phyloP scores from a whole-genome alignment of 306 rosid species.

The Sicyos baderoa region DNA sequence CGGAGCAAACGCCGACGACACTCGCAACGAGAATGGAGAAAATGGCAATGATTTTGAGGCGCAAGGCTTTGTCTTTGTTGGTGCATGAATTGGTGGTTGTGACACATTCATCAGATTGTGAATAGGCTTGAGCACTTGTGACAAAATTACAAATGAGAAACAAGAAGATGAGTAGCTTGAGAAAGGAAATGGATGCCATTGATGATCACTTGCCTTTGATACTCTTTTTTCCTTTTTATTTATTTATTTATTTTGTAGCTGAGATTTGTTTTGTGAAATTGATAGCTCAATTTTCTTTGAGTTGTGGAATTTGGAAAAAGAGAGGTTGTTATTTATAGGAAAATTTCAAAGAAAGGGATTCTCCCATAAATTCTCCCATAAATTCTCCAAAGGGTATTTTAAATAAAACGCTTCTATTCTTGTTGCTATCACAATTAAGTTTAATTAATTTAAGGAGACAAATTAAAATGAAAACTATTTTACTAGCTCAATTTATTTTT shows the following conservation, averaged over 20 bases:
- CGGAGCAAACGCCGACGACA: constrained; percentile 45
- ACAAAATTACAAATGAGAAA: constrained; percentile 23
- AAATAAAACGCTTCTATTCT: constrained; percentile 3
- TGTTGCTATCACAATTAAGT: background rate
- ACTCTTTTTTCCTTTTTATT: too few species aligned
- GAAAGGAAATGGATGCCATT: constrained; percentile 21
- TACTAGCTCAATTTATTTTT: too few species aligned
- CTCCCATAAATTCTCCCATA: background rate
- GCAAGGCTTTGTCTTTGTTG: constrained; percentile 36
- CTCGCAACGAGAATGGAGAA: constrained; percentile 46
- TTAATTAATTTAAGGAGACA: background rate
- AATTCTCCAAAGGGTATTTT: constrained; percentile 16
- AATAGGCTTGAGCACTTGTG: constrained; percentile 15
- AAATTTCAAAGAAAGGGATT: background rate
- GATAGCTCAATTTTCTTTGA: background rate
- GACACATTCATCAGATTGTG: constrained; percentile 32
- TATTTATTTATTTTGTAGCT: too few species aligned
- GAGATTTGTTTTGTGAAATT: background rate
- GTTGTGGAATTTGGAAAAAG: background rate
- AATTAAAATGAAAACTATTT: too few species aligned
- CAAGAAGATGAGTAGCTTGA: constrained; percentile 24
- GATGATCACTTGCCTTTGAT: background rate
- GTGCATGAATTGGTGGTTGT: constrained; percentile 31
- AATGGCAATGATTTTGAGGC: constrained; percentile 52
- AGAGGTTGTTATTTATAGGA: constrained; percentile 5